Evolutionary conservation across 208 protist genomes (phyloP).

Genomic region (Herpetomonas muscarum): DNA sequence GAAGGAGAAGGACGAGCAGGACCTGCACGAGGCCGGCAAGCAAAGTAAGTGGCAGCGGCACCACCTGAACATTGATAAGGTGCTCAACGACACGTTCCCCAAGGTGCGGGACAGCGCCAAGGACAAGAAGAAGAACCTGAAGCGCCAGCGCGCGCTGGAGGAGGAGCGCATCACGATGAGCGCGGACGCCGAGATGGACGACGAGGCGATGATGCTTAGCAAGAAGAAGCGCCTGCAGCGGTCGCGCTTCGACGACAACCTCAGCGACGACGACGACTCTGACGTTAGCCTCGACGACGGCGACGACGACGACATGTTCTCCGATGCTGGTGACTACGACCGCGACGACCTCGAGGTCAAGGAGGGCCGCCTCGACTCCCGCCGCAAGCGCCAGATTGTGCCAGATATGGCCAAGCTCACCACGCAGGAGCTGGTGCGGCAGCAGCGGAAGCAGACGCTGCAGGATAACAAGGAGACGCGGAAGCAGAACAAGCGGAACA

Average conservation of each 20-base stretch:
- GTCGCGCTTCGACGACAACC: conserved; percentile 47
- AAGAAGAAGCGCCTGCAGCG: conserved; percentile 22
- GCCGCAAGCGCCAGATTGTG: conserved; percentile 65
- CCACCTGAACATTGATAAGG: conserved; percentile 81
- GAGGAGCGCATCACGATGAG: conserved; percentile 77
- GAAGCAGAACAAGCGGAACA: conserved; percentile 58
- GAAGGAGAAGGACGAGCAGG: conserved; percentile 34
- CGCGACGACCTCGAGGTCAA: conserved; percentile 53
- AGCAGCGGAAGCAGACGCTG: conserved; percentile 76
- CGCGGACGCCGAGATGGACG: conserved; percentile 27
- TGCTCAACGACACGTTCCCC: conserved; percentile 81
- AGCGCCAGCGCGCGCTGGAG: conserved; percentile 48
- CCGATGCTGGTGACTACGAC: conserved; percentile 39
- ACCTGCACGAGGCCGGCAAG: conserved; percentile 46
- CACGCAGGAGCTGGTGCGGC: conserved; percentile 77
- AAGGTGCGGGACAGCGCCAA: conserved; percentile 43
- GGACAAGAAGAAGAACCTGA: conserved; percentile 23
- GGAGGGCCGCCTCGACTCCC: conserved; percentile 64
- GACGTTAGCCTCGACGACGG: conserved; percentile 20
- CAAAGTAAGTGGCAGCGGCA: conserved; percentile 76
- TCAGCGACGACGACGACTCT: conserved; percentile 23
- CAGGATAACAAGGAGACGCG: conserved; percentile 76
- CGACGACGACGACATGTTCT: conserved; percentile 20
- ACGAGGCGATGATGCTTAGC: conserved; percentile 5
- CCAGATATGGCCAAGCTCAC: conserved; percentile 69